Percentiles rank a stretch among this genome's conserved stretches.
Conservation (phyloP, 202 grass and related monocot genomes). For the Zoysia matrella region DNA sequence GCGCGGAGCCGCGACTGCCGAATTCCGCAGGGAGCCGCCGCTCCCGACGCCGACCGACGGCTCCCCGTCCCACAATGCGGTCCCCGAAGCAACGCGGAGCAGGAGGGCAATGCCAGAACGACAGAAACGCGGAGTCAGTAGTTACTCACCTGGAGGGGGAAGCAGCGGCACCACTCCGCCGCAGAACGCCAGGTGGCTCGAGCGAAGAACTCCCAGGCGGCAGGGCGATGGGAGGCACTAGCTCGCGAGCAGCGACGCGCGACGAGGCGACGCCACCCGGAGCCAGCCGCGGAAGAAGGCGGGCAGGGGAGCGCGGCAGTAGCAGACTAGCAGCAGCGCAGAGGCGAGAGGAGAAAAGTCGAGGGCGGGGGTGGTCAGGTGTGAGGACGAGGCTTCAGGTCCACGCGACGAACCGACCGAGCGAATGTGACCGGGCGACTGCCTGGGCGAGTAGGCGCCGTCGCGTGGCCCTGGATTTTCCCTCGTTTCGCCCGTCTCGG, state of each 20-base stretch:
- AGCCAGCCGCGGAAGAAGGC: neutral
- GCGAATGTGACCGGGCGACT: neutral
- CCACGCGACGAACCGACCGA: slow-evolving; percentile 43
- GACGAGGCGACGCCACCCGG: neutral
- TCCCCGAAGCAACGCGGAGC: neutral
- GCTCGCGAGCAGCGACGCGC: neutral
- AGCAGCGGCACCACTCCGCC: neutral
- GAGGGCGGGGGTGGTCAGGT: neutral
- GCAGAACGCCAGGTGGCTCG: no score
- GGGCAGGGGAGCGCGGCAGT: no score
- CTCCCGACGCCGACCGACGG: neutral
- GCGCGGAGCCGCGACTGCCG: neutral
- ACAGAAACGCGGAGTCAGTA: neutral
- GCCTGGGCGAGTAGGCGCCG: slow-evolving; percentile 2
- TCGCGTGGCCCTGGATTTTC: neutral
- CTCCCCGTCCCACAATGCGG: neutral
- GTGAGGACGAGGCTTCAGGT: slow-evolving; percentile 31
- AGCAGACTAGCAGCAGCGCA: neutral
- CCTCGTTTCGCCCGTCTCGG: no score
- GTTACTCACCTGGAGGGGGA: slow-evolving; percentile 31
- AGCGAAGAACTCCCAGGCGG: no score
- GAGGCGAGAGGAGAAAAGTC: neutral
- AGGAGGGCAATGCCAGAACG: slow-evolving; percentile 12
- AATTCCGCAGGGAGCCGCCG: neutral
- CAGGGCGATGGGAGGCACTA: no score